A percentile compares a stretch with the other conserved stretches of the same genome.
These are phyloP conservation scores for Phlyctochytrium arcticum DNA, from an alignment of 192 early-diverging fungal species.

Conservation along the genomic window DNA sequence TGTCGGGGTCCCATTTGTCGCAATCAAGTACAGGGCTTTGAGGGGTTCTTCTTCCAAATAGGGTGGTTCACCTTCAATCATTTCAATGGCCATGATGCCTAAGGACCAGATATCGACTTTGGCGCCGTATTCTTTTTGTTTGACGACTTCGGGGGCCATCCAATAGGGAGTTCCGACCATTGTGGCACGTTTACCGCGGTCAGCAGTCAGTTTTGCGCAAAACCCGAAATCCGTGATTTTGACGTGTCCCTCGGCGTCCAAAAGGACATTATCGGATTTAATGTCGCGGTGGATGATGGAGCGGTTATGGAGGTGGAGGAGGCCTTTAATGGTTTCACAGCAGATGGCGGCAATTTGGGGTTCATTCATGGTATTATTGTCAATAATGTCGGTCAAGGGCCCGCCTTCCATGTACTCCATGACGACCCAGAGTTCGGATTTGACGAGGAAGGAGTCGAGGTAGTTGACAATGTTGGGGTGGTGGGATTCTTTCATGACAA, in stretches of 20 bases:
- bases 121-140: slow-evolving; percentile 81
- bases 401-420: slow-evolving; percentile 99
- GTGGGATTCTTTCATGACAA: slow-evolving; percentile 78
- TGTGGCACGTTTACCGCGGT: slow-evolving; percentile 65
- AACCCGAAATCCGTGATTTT: slow-evolving; percentile 86
- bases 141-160: slow-evolving; percentile 99
- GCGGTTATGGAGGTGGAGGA: slow-evolving; percentile 68
- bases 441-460: slow-evolving; percentile 85
- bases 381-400: slow-evolving; percentile 92
- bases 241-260: slow-evolving; percentile 64
- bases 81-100: slow-evolving; percentile 97
- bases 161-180: slow-evolving; percentile 89
- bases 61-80: slow-evolving; percentile 96
- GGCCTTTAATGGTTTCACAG: slow-evolving; percentile 67
- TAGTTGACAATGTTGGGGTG: slow-evolving; percentile 98
- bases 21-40: slow-evolving; percentile 62
- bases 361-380: slow-evolving; percentile 83
- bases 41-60: slow-evolving; percentile 94
- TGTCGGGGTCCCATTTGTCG: slow-evolving; percentile 90
- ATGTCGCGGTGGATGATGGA: slow-evolving; percentile 84
- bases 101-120: slow-evolving; percentile 98
- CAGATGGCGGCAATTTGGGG: slow-evolving; percentile 80
- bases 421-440: slow-evolving; percentile 91
- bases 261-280: slow-evolving; percentile 82
- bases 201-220: slow-evolving; percentile 72